These are phyloP conservation scores for Royoungia palumana DNA, from an alignment of 768 basidiomycete species.

Conservation along the genomic window DNA sequence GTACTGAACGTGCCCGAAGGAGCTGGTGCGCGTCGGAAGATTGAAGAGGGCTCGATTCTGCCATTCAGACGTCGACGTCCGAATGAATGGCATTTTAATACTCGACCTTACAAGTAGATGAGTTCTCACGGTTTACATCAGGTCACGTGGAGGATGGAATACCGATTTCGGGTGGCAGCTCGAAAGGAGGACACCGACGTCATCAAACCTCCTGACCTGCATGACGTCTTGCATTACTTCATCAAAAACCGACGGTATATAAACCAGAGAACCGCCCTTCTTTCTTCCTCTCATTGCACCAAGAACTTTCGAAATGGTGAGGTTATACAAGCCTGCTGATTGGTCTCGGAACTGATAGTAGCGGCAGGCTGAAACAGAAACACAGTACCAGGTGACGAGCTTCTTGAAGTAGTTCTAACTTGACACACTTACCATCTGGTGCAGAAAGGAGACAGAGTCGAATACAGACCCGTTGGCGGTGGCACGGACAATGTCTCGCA, in stretches of 20 bases:
- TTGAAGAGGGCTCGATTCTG: constrained; percentile 23
- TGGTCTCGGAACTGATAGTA: not conserved
- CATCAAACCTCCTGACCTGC: no score
- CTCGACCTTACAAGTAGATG: not conserved
- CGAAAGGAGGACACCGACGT: no score
- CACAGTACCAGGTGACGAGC: constrained; percentile 23
- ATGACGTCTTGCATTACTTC: no score
- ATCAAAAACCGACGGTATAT: no score
- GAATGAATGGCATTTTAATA: no score
- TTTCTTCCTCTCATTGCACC: no score
- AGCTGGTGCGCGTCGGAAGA: constrained; percentile 22
- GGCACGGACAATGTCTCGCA: constrained; percentile 37
- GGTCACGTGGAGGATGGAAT: constrained; percentile 7
- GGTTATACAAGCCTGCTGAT: not conserved
- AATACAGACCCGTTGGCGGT: constrained; percentile 44
- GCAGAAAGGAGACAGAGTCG: constrained; percentile 40
- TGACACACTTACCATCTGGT: not conserved
- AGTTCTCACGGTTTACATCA: not conserved
- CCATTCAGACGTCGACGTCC: constrained; percentile 13
- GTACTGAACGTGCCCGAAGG: constrained; percentile 13
- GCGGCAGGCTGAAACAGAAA: constrained; percentile 18
- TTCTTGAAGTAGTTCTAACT: no score
- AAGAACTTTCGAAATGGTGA: constrained; percentile 10
- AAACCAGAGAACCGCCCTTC: no score
- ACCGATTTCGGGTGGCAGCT: no score